phyloP scores from a whole-genome alignment of 2,329 filamentous ascomycete genomes.

The Ceratocystis huliohia region DNA sequence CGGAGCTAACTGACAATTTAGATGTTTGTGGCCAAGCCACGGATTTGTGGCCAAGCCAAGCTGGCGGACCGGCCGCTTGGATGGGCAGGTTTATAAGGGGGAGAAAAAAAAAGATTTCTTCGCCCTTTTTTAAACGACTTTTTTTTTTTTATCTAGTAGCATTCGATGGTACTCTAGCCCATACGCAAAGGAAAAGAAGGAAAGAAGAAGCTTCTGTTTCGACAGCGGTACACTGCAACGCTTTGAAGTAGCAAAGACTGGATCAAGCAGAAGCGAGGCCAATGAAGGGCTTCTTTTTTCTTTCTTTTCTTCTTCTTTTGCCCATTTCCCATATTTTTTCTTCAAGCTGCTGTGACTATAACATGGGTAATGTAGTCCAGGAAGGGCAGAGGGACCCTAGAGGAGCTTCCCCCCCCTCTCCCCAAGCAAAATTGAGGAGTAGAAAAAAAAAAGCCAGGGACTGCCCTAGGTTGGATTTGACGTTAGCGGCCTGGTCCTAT shows the following conservation, averaged over 20 bases:
- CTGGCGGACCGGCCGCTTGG: not conserved
- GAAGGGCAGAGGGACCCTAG: not conserved
- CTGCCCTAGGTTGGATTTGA: not conserved
- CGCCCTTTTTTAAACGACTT: not conserved
- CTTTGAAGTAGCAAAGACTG: constrained; percentile 1
- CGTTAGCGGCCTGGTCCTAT: not conserved
- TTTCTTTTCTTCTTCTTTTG: not conserved
- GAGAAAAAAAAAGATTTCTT: not conserved
- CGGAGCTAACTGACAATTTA: constrained; percentile 5
- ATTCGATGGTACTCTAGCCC: too few relatives aligned
- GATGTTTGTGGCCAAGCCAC: constrained; percentile 1
- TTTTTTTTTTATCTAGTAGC: not conserved
- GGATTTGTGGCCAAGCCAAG: not conserved
- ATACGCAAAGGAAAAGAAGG: not conserved
- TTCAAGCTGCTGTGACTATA: constrained; percentile 11
- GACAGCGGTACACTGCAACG: not conserved
- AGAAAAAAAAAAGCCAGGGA: not conserved
- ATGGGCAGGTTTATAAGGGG: not conserved
- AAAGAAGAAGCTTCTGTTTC: not conserved
- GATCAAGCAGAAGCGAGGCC: not conserved
- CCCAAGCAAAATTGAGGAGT: not conserved
- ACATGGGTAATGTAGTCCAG: not conserved
- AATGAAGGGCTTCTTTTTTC: not conserved
- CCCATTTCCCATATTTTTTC: not conserved
- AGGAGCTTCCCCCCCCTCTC: not conserved